Conservation (phyloP, 2,329 filamentous ascomycete genomes). For the Fusarium anguioides region DNA sequence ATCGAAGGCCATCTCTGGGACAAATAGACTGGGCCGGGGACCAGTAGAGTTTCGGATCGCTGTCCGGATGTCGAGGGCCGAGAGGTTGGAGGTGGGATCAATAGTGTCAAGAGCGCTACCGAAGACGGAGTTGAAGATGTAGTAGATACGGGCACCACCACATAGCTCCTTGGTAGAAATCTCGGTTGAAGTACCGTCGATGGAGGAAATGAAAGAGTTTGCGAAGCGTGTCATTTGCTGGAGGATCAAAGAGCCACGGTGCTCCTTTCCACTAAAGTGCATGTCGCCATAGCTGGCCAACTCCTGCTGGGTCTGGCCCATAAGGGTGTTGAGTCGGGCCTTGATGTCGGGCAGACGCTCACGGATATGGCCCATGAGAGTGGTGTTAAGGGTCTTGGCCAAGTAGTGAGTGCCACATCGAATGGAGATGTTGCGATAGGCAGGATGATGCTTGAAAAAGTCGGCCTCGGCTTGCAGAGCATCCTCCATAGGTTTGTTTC, state of each 20-base stretch:
- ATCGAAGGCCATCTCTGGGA: conserved; percentile 97
- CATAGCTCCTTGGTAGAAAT: conserved; percentile 99
- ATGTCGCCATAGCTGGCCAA: conserved; percentile 97
- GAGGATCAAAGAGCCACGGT: conserved; percentile 91
- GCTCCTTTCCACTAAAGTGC: conserved; percentile 97
- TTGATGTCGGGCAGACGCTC: conserved; percentile 98
- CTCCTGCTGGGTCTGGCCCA: conserved; percentile 99
- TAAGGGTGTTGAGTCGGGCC: conserved; percentile 94
- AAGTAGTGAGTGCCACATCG: conserved; percentile 94
- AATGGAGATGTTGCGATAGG: conserved; percentile 94
- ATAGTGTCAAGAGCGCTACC: conserved; percentile 96
- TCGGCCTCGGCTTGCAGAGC: conserved; percentile 90
- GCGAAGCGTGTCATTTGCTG: conserved; percentile 99
- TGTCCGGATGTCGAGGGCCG: conserved; percentile 93
- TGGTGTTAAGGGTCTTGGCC: conserved; percentile 93
- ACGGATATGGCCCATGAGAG: conserved; percentile 95
- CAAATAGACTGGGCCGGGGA: conserved; percentile 93
- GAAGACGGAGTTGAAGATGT: conserved; percentile 99
- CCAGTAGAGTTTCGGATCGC: conserved; percentile 98
- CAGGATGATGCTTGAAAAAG: conserved; percentile 97
- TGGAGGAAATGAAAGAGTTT: conserved; percentile 97
- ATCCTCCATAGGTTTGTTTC: conserved; percentile 93
- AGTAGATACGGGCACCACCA: conserved; percentile 94
- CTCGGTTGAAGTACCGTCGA: conserved; percentile 97
- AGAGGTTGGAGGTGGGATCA: conserved; percentile 94